Conservation (phyloP, 2,329 filamentous ascomycete species). For the Fusarium sarcochroum region DNA sequence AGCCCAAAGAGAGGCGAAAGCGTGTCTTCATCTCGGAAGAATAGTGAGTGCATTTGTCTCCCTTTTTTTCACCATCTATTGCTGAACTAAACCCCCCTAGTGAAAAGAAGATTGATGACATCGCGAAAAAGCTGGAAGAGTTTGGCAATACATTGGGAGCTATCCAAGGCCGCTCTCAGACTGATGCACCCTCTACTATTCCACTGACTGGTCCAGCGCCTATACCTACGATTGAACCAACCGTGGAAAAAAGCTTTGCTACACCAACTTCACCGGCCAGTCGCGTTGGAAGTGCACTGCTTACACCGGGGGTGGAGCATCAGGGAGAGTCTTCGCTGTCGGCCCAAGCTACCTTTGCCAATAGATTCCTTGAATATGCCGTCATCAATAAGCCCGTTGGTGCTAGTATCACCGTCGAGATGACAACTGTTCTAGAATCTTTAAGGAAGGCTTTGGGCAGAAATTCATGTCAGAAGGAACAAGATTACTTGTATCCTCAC, state of each 20-base stretch:
- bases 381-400: slow-evolving; percentile 9
- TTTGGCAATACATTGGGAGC: slow-evolving; percentile 23
- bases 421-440: slow-evolving; percentile 15
- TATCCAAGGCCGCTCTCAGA: not conserved
- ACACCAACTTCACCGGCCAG: slow-evolving; percentile 51
- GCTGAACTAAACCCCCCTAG: slow-evolving; percentile 21
- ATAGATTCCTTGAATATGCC: slow-evolving; percentile 57
- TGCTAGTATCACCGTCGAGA: slow-evolving; percentile 1
- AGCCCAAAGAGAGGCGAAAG: not conserved
- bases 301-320: not conserved
- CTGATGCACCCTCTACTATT: fast-evolving
- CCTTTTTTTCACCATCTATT: too few relatives aligned
- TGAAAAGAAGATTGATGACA: slow-evolving; percentile 55
- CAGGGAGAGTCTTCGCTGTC: slow-evolving; percentile 60
- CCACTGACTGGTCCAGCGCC: not conserved
- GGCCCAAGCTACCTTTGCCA: slow-evolving; percentile 61
- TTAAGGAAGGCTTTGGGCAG: not conserved
- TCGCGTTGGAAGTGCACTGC: not conserved
- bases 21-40: not conserved
- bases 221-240: not conserved
- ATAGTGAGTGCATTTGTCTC: not conserved
- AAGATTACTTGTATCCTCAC: not conserved
- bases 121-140: slow-evolving; percentile 52
- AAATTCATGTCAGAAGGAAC: not conserved
- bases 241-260: slow-evolving; percentile 35